These are phyloP conservation scores for Heterobasidion occidentale DNA, from an alignment of 1,284 basidiomycete species.

Conservation along the genomic window DNA sequence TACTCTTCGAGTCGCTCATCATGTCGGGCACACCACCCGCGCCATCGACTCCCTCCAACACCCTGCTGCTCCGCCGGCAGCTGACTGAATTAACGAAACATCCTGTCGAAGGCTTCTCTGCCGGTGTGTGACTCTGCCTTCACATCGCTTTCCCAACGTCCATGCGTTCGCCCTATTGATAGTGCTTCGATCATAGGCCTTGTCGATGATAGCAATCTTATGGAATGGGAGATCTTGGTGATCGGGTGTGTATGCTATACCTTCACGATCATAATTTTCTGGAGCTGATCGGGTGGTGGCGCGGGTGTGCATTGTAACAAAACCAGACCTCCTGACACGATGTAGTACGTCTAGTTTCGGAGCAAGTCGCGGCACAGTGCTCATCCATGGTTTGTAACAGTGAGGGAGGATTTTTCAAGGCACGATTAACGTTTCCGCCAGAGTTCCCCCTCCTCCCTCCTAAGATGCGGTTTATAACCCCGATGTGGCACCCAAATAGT, in stretches of 20 bases:
- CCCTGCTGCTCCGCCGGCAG: slow-evolving; percentile 74
- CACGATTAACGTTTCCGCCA: slow-evolving; percentile 78
- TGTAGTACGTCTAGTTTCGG: slow-evolving; percentile 54
- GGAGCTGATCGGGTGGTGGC: slow-evolving; percentile 9
- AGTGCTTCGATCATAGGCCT: slow-evolving; percentile 47
- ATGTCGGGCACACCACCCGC: slow-evolving; percentile 4
- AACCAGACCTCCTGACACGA: slow-evolving; percentile 78
- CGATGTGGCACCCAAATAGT: slow-evolving; percentile 99
- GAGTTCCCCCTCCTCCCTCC: slow-evolving; percentile 90
- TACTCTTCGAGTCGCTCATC: background rate
- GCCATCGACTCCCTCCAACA: slow-evolving; percentile 42
- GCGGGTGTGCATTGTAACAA: background rate
- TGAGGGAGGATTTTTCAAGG: slow-evolving; percentile 91
- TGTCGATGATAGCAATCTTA: slow-evolving; percentile 87
- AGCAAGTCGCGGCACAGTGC: background rate
- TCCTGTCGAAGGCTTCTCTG: slow-evolving; percentile 92
- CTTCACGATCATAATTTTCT: background rate
- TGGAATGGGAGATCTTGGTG: slow-evolving; percentile 91
- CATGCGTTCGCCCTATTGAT: slow-evolving; percentile 3
- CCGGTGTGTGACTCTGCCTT: slow-evolving; percentile 43
- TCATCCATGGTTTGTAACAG: slow-evolving; percentile 30
- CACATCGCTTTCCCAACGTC: slow-evolving; percentile 3
- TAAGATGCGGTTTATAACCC: slow-evolving; percentile 92
- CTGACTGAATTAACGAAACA: slow-evolving; percentile 81
- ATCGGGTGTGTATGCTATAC: slow-evolving; percentile 64